Evolutionary conservation across 257 asterid genomes (phyloP), one percentile per base, ranked within the genome.

Genomic region (Penstemon davidsonii): DNA sequence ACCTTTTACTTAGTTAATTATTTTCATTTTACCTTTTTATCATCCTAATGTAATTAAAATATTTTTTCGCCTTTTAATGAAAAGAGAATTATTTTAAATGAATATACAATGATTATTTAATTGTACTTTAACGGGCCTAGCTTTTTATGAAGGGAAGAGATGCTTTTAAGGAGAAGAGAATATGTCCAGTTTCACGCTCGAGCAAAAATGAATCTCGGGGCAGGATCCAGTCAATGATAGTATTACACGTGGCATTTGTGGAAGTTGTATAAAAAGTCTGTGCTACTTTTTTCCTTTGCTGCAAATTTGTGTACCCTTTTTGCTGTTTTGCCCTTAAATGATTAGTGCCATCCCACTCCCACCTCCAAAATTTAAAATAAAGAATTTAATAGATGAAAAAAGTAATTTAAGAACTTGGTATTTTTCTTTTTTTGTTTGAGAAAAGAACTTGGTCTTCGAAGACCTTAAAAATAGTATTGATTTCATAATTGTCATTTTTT

Each of bases 161-260:
- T 83, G 86, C 92, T 86, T 86, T 86, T 80, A 76, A 80, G 84
- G 77, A 44, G 68, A 68, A 62, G 62, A 45, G 76, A 76, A 70
- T 77, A 77, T 63, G 54, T 13, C 42, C 25, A 42, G n/a, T 41
- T 42, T 72, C 87, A 78, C 73, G 86, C 79, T 71, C 66, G 73
- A 49, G 61, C 52, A 70, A 70, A 49, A 71, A 52, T 46, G 53
- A 68, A 47, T 57, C 50, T 15, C 19, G 43, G n/a, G 43, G 0
- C 33, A 44, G 51, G 42, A 5, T 44, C 1, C 19, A 33, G 12
- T 76, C 53, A 49, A 59, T 55, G 8, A 4, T 5, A 10, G 3
- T 0, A 0, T 0, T 4, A 61, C 85, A 73, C 82, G 80, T 78
- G 74, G 69, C 71, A 4, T 12, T 8, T 4, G 0, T 3, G 44